Base-by-base conservation (phyloP, 2,329 filamentous ascomycete genomes). In the Trichoderma citrinoviride region DNA sequence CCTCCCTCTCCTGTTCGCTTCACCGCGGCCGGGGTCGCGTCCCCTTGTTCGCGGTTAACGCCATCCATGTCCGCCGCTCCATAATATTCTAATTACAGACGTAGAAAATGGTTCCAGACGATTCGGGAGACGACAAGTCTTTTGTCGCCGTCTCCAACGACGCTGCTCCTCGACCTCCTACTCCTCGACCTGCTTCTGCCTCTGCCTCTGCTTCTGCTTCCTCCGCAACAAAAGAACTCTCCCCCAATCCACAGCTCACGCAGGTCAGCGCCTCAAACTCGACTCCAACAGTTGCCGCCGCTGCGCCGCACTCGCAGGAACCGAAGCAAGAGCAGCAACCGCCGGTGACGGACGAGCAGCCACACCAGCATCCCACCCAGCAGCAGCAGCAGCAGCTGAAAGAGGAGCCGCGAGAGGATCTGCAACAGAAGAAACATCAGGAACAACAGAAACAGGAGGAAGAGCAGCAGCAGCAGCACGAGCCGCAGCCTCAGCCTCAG, bases 41-140 rank as follows among this genome's bases (percentile, higher is more conserved):
- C 71, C 68, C 65, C 66, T 64, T 66, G 66, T 41, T 66, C 66
- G 54, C 68, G 66, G 67, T 71, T 74, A 55, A 61, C 43, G 54
- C 37, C 44, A 64, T 64, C 49, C 71, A 74, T 74, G 69, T 74
- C 70, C 68, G 68, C 71, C 71, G 74, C 74, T 75, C 74, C 75
- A 76, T 76, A 76, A 76, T 74, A 74, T 71, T 74, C 72, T 69
- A 73, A 74, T 74, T 75, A 73, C 49, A 55, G 54, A 64, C 53
- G 56, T 56, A 65, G 61, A 68, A 67, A 58, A 71, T 71, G 70
- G 65, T 67, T 65, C 65, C 66, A 70, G 73, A 71, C 69, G 73
- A 73, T 68, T 70, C 69, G 68, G 71, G 68, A 60, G 67, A 69
- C 64, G 65, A 70, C 65, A 63, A 67, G 61, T 55, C 67, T 54